These are phyloP conservation scores for Cupressus sempervirens DNA, from an alignment of 75 land plant genomes.

Conservation along the genomic window DNA sequence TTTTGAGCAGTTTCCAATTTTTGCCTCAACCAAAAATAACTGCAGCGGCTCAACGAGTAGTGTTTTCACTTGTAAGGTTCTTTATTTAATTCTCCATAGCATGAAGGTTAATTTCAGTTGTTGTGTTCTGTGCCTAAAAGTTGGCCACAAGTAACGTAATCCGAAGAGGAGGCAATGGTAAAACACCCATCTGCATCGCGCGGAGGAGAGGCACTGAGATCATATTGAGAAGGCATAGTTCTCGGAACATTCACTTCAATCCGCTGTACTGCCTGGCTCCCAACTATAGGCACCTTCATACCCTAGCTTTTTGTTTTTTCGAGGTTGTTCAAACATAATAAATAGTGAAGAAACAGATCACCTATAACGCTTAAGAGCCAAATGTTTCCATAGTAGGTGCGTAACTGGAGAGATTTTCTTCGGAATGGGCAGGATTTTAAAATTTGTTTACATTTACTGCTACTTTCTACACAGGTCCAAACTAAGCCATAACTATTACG, in stretches of 20 bases:
- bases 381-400: not conserved
- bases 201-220: constrained; percentile 7
- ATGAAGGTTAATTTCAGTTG: not conserved
- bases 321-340: not conserved
- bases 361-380: not conserved
- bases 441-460: not conserved
- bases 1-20: not conserved
- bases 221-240: not conserved
- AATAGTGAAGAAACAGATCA: not conserved
- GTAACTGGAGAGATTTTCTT: not conserved
- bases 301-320: not conserved
- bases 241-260: constrained; percentile 39
- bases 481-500: too few relatives aligned
- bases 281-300: constrained; percentile 43
- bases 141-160: constrained; percentile 26
- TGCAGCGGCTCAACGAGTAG: not conserved
- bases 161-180: constrained; percentile 22
- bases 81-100: not conserved
- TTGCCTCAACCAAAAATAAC: not conserved
- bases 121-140: not conserved
- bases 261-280: constrained; percentile 35
- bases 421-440: not conserved
- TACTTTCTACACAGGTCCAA: not conserved
- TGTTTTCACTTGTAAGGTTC: not conserved
- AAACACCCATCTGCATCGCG: constrained; percentile 26